Conservation (phyloP, 2,329 filamentous ascomycete genomes). For the Lanzia echinophila region DNA sequence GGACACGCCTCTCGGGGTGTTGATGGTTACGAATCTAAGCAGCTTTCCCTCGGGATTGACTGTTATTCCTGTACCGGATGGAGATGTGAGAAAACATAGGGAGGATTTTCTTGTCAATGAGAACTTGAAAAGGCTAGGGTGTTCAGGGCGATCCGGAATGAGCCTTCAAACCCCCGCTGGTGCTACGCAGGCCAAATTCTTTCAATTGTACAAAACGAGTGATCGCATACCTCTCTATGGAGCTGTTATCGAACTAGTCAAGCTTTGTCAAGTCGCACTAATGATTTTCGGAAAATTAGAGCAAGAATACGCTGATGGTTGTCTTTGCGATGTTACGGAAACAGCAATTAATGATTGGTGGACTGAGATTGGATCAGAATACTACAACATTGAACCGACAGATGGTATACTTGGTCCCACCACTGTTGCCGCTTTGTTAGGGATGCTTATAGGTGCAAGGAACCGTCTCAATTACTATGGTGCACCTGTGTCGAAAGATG, state of each 20-base stretch:
- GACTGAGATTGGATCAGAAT: slow-evolving; percentile 85
- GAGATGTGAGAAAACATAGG: slow-evolving; percentile 73
- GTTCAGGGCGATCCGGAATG: slow-evolving; percentile 81
- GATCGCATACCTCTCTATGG: slow-evolving; percentile 72
- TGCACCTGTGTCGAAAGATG: slow-evolving; percentile 80
- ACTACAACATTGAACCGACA: slow-evolving; percentile 86
- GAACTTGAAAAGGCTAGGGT: slow-evolving; percentile 84
- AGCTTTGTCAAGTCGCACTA: slow-evolving; percentile 82
- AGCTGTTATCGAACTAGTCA: slow-evolving; percentile 81
- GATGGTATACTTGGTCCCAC: slow-evolving; percentile 91
- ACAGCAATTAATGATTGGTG: slow-evolving; percentile 90
- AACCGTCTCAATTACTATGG: slow-evolving; percentile 83
- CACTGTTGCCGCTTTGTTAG: slow-evolving; percentile 80
- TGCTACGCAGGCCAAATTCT: slow-evolving; percentile 84
- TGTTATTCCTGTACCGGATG: slow-evolving; percentile 83
- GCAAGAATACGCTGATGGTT: slow-evolving; percentile 82
- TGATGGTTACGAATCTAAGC: slow-evolving; percentile 93
- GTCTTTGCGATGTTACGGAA: slow-evolving; percentile 91
- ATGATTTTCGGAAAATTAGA: slow-evolving; percentile 82
- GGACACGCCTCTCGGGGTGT: slow-evolving; percentile 71
- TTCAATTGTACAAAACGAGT: slow-evolving; percentile 81
- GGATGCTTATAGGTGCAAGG: slow-evolving; percentile 80
- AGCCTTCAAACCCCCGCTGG: slow-evolving; percentile 70
- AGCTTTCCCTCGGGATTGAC: slow-evolving; percentile 87
- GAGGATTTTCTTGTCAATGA: slow-evolving; percentile 91